Conservation (phyloP, 2,329 filamentous ascomycete genomes). For the Penicillium sp. region DNA sequence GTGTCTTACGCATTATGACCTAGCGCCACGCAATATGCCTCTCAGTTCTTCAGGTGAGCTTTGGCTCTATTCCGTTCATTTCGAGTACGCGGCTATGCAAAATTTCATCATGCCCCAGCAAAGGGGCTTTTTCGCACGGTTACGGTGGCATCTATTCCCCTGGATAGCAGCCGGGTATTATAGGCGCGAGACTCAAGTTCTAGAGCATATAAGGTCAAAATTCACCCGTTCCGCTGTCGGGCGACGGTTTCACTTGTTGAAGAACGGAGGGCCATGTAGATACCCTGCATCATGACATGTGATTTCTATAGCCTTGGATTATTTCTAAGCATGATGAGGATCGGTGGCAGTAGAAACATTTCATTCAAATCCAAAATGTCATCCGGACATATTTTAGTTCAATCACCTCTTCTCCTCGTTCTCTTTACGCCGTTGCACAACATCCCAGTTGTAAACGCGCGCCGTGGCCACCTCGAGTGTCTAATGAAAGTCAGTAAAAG, state of each 20-base stretch:
- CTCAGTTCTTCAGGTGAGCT: conserved; percentile 13
- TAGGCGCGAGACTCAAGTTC: conserved; percentile 1
- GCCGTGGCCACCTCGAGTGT: conserved; percentile 96
- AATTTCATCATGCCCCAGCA: conserved; percentile 15
- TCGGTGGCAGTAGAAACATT: too few species aligned
- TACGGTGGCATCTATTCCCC: conserved; percentile 62
- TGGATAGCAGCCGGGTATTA: conserved; percentile 3
- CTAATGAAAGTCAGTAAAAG: conserved; percentile 44
- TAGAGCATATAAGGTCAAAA: not conserved
- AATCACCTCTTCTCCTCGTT: conserved; percentile 54
- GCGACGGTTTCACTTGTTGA: not conserved
- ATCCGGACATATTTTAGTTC: not conserved
- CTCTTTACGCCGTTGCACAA: conserved; percentile 90
- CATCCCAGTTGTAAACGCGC: conserved; percentile 99
- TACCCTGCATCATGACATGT: not conserved
- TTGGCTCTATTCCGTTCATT: conserved; percentile 13
- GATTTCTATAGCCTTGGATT: too few species aligned
- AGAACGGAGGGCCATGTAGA: not conserved
- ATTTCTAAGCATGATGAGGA: too few species aligned
- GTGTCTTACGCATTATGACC: conserved; percentile 21
- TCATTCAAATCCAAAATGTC: not conserved
- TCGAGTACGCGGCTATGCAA: conserved; percentile 19
- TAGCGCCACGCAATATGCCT: conserved; percentile 18
- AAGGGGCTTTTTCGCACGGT: conserved; percentile 39
- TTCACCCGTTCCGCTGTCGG: not conserved